A percentile compares a stretch with the other conserved stretches of the same genome.
phyloP scores from a whole-genome alignment of 2,329 filamentous ascomycete species.

The Elsinoe perseae region DNA sequence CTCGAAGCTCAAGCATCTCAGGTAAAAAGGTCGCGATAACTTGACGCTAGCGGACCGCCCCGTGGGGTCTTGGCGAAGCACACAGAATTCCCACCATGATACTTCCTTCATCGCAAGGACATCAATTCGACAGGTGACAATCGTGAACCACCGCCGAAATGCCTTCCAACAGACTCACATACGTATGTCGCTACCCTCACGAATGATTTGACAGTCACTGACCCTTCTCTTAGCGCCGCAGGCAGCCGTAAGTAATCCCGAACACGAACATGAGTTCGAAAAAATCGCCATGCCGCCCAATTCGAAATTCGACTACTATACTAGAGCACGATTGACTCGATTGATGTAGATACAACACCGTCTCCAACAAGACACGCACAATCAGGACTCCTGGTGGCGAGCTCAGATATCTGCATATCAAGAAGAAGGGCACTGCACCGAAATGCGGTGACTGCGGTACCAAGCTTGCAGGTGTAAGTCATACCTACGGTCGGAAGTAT shows the following conservation, averaged over 20 bases:
- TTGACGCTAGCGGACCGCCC: not conserved
- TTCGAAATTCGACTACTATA: conserved; percentile 6
- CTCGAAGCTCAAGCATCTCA: conserved; percentile 1
- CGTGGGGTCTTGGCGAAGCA: conserved; percentile 11
- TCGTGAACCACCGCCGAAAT: conserved; percentile 37
- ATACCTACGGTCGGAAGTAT: not conserved
- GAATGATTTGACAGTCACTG: conserved; percentile 27
- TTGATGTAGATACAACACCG: conserved; percentile 80
- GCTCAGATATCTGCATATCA: conserved; percentile 95
- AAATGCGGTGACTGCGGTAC: conserved; percentile 99
- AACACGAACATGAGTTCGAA: conserved; percentile 3
- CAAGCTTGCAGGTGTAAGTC: conserved; percentile 96
- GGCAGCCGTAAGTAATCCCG: conserved; percentile 40
- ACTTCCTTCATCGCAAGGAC: conserved; percentile 1
- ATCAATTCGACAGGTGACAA: conserved; percentile 18
- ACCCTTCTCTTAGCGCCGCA: conserved; percentile 41
- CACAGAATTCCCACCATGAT: conserved; percentile 13
- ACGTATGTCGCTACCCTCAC: conserved; percentile 36
- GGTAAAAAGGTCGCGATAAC: conserved; percentile 5
- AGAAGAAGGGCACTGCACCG: conserved; percentile 96
- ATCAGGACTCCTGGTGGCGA: conserved; percentile 95
- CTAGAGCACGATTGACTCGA: conserved; percentile 18
- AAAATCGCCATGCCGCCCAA: not conserved
- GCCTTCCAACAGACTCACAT: conserved; percentile 49
- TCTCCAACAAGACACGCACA: conserved; percentile 91